Percentiles rank a stretch among this genome's conserved stretches.
Evolutionary conservation across 768 basidiomycete species (phyloP).

Genomic region (Hirschioporus abietinus): DNA sequence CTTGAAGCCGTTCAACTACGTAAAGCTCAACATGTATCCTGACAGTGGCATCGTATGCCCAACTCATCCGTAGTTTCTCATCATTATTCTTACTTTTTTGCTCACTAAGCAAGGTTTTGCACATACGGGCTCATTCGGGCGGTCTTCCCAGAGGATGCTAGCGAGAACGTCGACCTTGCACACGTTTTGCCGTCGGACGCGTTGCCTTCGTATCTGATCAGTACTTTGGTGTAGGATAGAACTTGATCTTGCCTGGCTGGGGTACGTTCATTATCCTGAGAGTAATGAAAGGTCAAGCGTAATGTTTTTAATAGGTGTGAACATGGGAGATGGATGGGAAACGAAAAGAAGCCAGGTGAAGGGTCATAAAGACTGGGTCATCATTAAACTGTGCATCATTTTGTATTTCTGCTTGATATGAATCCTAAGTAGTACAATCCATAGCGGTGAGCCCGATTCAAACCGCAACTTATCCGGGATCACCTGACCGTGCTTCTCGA

Average conservation of each 20-base stretch:
- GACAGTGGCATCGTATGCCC: constrained; percentile 90
- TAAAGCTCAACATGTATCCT: constrained; percentile 93
- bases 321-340: constrained; percentile 99
- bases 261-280: constrained; percentile 32
- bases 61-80: constrained; percentile 10
- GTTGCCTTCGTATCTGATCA: constrained; percentile 88
- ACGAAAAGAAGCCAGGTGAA: constrained; percentile 79
- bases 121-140: constrained; percentile 80
- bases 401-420: background rate
- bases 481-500: too few relatives aligned
- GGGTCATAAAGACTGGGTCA: constrained; percentile 87
- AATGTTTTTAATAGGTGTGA: constrained; percentile 45
- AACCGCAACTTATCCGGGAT: too few relatives aligned
- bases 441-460: constrained; percentile 69
- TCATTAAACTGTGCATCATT: constrained; percentile 74
- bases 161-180: constrained; percentile 71
- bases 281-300: background rate
- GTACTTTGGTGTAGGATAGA: constrained; percentile 89
- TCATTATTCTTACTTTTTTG: constrained; percentile 5
- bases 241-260: constrained; percentile 87
- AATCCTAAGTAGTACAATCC: constrained; percentile 5
- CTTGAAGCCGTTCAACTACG: constrained; percentile 60
- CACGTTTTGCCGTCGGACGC: constrained; percentile 87
- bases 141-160: constrained; percentile 45
- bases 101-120: constrained; percentile 77